Conservation (phyloP, 352 stramenopile species). For the Phytophthora niederhauseri region DNA sequence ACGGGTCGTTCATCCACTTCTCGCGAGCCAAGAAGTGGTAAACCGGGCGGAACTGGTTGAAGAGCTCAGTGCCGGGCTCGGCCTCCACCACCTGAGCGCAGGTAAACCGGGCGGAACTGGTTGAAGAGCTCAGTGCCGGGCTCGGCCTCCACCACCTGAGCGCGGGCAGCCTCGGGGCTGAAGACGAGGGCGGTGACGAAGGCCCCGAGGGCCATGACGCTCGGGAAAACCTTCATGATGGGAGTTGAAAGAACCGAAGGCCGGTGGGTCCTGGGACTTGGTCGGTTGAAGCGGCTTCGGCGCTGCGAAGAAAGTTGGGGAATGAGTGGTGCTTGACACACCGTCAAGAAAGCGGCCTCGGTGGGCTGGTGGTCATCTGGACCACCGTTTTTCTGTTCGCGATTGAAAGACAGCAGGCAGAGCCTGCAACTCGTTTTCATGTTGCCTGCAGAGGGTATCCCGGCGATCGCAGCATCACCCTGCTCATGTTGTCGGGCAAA, state of each 20-base stretch:
- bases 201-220: conserved; percentile 19
- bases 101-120: conserved; percentile 59
- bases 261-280: not conserved
- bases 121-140: conserved; percentile 39
- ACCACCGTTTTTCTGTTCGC: not conserved
- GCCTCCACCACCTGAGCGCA: conserved; percentile 16
- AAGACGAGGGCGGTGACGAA: conserved; percentile 21
- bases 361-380: not conserved
- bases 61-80: conserved; percentile 28
- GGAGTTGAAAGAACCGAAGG: not conserved
- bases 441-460: not conserved
- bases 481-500: not conserved
- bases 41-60: conserved; percentile 59
- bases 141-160: conserved; percentile 12
- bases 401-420: not conserved
- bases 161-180: conserved; percentile 15
- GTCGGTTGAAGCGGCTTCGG: not conserved
- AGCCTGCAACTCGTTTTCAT: not conserved
- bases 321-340: not conserved
- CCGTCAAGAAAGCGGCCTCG: not conserved
- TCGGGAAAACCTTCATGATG: conserved; percentile 16
- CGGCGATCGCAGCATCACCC: not conserved
- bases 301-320: not conserved
- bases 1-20: conserved; percentile 56
- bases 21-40: conserved; percentile 67